These are phyloP conservation scores for Climacium dendroides DNA, from an alignment of 225 moss, liverwort and hornwort genomes.

Conservation along the genomic window DNA sequence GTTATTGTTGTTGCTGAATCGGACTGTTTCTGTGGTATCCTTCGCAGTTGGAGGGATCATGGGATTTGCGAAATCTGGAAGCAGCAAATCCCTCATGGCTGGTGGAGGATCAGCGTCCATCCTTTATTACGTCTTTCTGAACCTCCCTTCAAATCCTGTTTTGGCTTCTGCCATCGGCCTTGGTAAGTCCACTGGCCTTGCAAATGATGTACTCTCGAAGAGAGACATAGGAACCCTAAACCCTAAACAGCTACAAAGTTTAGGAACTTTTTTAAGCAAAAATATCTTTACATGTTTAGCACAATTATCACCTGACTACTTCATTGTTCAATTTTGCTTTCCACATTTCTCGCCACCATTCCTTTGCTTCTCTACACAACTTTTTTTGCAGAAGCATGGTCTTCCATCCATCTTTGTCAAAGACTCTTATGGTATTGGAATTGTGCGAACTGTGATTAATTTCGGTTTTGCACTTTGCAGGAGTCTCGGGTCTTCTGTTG, in stretches of 20 bases:
- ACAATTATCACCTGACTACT: background rate
- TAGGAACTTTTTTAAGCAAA: too few species aligned
- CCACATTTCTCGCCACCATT: background rate
- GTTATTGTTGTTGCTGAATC: background rate
- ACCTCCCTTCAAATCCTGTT: conserved; percentile 68
- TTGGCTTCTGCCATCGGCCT: conserved; percentile 71
- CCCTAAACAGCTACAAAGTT: background rate
- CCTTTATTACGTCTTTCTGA: conserved; percentile 70
- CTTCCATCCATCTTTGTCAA: background rate
- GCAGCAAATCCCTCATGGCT: conserved; percentile 66
- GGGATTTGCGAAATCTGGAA: conserved; percentile 84
- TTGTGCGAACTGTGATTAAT: background rate
- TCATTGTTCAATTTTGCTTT: background rate
- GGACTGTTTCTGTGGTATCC: background rate
- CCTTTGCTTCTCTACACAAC: background rate
- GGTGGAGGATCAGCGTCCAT: conserved; percentile 80
- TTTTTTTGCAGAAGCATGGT: background rate
- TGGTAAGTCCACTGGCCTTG: conserved; percentile 22
- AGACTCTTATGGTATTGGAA: background rate
- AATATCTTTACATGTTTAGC: background rate
- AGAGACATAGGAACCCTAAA: background rate
- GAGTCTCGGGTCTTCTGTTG: conserved; percentile 62
- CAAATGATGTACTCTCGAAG: background rate
- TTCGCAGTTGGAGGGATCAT: conserved; percentile 77
- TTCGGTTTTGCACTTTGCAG: conserved; percentile 16